Evolutionary conservation across 805 yeast species (phyloP), one percentile per base, ranked within the genome.

Genomic region (Yamadazyma akitaensis): DNA sequence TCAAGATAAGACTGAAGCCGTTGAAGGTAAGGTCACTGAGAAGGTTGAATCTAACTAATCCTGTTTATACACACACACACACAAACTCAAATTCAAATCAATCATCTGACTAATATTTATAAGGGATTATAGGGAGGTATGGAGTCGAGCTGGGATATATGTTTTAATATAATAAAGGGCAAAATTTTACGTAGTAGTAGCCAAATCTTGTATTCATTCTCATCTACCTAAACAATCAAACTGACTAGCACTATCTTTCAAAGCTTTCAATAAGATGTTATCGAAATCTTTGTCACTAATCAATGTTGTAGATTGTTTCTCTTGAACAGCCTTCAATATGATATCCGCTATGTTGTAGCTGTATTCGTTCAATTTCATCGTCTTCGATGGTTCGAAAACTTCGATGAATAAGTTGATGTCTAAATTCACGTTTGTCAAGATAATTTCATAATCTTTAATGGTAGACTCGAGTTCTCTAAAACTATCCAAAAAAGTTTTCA

Each of bases 381-480:
- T 44, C 17, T 60, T 59, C 13, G 72, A 64, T 8, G 60, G 56
- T 40, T 69, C 75, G 45, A 72, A 72, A 0, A 72, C 62, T 48
- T 67, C 71, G 49, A 64, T 62, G 46, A 70, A 64, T 42, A 70
- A 72, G 46, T 64, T 64, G 19, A 64, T 59, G 48, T 70, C 75
- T 21, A 71, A 57, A 46, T 64, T 66, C 41, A 70, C 53, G 42
- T 67, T 68, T 12, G 64, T 56, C 26, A 64, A 51, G 1, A 52
- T 18, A 12, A 24, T 46, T 13, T 50, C 45, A 17, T 34, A 50
- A 26, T 38, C 36, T 12, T 37, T 36, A 3, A 30, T 19, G 40
- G 46, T 43, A 6, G 30, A 5, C 28, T 43, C 46, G 9, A 43
- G 18, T 10, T 42, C 49, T 41, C 76, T 51, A 26, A 68, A 51